A percentile compares a stretch with the other conserved stretches of the same genome.
These are phyloP conservation scores for Ogataea minuta DNA, from an alignment of 805 yeast genomes.

Conservation along the genomic window DNA sequence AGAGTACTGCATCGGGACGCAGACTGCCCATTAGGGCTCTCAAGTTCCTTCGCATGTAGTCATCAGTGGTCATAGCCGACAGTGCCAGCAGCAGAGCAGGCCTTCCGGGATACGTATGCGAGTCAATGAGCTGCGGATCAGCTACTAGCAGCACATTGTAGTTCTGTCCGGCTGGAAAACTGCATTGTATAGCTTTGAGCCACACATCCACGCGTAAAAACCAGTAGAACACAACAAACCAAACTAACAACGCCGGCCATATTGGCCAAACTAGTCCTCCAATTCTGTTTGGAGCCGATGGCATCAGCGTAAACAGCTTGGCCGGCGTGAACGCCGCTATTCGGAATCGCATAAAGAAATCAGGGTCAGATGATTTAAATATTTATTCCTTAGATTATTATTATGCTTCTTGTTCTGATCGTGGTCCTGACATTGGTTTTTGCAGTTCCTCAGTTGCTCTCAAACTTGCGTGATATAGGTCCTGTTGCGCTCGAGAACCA, in stretches of 20 bases:
- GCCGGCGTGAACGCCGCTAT: slow-evolving; percentile 1
- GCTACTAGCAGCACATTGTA: slow-evolving; percentile 53
- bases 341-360: slow-evolving; percentile 8
- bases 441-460: slow-evolving; percentile 24
- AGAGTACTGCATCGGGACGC: slow-evolving; percentile 73
- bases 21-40: slow-evolving; percentile 59
- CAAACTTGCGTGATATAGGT: slow-evolving; percentile 51
- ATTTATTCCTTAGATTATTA: background rate
- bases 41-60: slow-evolving; percentile 70
- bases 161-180: slow-evolving; percentile 4
- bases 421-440: slow-evolving; percentile 5
- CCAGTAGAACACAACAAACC: slow-evolving; percentile 17
- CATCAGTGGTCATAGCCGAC: slow-evolving; percentile 67
- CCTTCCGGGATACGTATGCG: slow-evolving; percentile 78
- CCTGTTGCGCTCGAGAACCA: slow-evolving; percentile 61
- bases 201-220: slow-evolving; percentile 12
- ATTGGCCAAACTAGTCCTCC: slow-evolving; percentile 4
- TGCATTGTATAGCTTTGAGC: slow-evolving; percentile 10
- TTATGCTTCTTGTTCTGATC: slow-evolving; percentile 9
- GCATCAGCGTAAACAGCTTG: slow-evolving; percentile 2
- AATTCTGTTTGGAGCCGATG: too few relatives aligned
- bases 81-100: slow-evolving; percentile 42
- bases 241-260: slow-evolving; percentile 6
- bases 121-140: slow-evolving; percentile 94
- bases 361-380: background rate